Percentiles rank a stretch among this genome's conserved stretches.
Conservation (phyloP, 2,329 filamentous ascomycete genomes). For the Botrytis sinoallii region DNA sequence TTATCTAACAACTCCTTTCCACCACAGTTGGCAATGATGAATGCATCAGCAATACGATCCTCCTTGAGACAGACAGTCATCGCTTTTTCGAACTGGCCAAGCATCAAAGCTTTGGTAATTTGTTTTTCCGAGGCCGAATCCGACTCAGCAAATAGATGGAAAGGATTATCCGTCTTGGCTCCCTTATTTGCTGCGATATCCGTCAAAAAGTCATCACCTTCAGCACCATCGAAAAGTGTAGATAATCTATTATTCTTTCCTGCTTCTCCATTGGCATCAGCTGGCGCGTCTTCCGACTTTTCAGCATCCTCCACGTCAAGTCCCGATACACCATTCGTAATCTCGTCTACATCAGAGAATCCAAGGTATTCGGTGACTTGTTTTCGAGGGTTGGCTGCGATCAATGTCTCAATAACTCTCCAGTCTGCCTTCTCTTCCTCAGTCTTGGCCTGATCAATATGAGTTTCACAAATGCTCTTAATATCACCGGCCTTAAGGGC, state of each 20-base stretch:
- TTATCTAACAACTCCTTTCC: slow-evolving; percentile 92
- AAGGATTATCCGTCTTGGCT: slow-evolving; percentile 90
- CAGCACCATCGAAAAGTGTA: slow-evolving; percentile 76
- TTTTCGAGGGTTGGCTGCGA: slow-evolving; percentile 79
- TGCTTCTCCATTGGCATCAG: slow-evolving; percentile 46
- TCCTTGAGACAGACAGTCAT: slow-evolving; percentile 86
- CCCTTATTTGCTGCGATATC: slow-evolving; percentile 84
- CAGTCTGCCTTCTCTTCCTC: slow-evolving; percentile 96
- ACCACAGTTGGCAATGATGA: slow-evolving; percentile 96
- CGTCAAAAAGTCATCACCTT: slow-evolving; percentile 82
- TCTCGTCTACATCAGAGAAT: slow-evolving; percentile 58
- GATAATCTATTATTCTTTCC: slow-evolving; percentile 62
- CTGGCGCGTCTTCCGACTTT: slow-evolving; percentile 46
- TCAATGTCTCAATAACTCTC: slow-evolving; percentile 87
- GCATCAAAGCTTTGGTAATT: slow-evolving; percentile 82
- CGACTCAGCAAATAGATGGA: slow-evolving; percentile 80
- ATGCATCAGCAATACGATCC: slow-evolving; percentile 88
- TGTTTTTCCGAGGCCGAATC: slow-evolving; percentile 80
- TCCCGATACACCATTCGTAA: slow-evolving; percentile 48
- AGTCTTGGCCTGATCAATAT: slow-evolving; percentile 69
- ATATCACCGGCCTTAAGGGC: slow-evolving; percentile 77
- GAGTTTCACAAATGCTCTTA: slow-evolving; percentile 72
- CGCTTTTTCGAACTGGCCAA: slow-evolving; percentile 87
- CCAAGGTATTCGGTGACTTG: slow-evolving; percentile 86
- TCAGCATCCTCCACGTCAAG: slow-evolving; percentile 36